Evolutionary conservation across 495 filamentous ascomycete species (phyloP), one percentile per base, ranked within the genome.

Genomic region (Amorphotheca resinae): DNA sequence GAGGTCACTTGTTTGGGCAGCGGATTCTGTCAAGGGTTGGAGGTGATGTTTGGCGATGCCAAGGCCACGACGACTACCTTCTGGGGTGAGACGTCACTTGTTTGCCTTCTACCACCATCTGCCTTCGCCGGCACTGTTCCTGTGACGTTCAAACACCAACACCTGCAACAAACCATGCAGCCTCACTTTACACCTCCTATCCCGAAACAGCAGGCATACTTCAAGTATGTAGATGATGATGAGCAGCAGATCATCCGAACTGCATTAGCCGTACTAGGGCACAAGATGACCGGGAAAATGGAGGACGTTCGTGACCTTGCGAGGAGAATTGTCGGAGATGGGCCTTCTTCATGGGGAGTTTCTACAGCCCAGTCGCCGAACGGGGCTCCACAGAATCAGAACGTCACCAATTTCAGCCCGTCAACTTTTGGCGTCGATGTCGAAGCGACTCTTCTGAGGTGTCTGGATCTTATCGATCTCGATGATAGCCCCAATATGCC

Each of bases 1-100:
- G 87, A 95, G 52, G 84, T 95, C 9, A 86, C 82, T 0, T 69
- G 88, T 41, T 64, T 89, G 20, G 88, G 89, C 4, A 80, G 74
- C 51, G 77, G 77, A 16, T 95, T 95, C 51, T 76, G 73, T 26
- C 74, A 79, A 34, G 84, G 84, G 4, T 73, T 89, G 54, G 82
- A 85, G 42, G 85, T 94, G 44, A 79, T 87, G 52, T 95, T 95
- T 59, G 88, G 87, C 14, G 77, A 85, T 33, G 70, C 68, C 3
- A 66, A 75, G 25, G 88, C 89, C 8, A 80, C 77, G 1, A 83
- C 80, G 8, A 89, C 84, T 9, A 84, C 82, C 1, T 93, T 70
- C 52, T 93, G 85, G 79, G 83, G 84, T 17, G 74, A 82, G 39
- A 79, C 74, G 33, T 82, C 81, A 15, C 66, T 95, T n/a, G 84